These are phyloP conservation scores for Sugiyamaella sp. DNA, from an alignment of 1,139 yeast genomes.

Conservation along the genomic window DNA sequence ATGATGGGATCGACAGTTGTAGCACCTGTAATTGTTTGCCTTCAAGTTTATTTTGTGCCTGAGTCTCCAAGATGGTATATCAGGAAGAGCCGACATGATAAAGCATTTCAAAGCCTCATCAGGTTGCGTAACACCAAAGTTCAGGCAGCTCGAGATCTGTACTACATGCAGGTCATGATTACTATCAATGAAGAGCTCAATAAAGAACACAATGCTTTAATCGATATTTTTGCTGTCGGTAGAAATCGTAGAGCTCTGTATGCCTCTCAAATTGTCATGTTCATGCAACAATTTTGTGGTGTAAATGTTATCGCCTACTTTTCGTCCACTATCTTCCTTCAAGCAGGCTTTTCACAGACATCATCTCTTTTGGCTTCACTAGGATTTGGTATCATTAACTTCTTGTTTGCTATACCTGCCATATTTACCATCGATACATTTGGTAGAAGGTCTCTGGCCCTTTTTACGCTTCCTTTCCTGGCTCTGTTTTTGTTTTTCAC, in stretches of 20 bases:
- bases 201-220: conserved; percentile 39
- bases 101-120: conserved; percentile 58
- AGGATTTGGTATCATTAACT: conserved; percentile 85
- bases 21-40: conserved; percentile 69
- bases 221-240: conserved; percentile 63
- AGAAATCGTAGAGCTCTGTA: conserved; percentile 82
- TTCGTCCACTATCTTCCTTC: conserved; percentile 69
- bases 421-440: conserved; percentile 76
- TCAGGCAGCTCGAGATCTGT: conserved; percentile 75
- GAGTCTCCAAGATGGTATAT: conserved; percentile 83
- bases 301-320: conserved; percentile 75
- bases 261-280: conserved; percentile 82
- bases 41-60: conserved; percentile 71
- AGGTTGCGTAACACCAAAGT: conserved; percentile 55
- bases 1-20: conserved; percentile 79
- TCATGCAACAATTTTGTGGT: conserved; percentile 93
- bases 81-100: conserved; percentile 61
- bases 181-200: conserved; percentile 65
- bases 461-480: conserved; percentile 78
- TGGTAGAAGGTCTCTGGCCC: conserved; percentile 73
- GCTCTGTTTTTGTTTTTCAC: conserved; percentile 66
- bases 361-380: conserved; percentile 76
- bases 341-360: conserved; percentile 64
- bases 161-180: conserved; percentile 68
- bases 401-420: conserved; percentile 82